Conservation (phyloP, 331 rosid genomes). For the Malus hybrid region DNA sequence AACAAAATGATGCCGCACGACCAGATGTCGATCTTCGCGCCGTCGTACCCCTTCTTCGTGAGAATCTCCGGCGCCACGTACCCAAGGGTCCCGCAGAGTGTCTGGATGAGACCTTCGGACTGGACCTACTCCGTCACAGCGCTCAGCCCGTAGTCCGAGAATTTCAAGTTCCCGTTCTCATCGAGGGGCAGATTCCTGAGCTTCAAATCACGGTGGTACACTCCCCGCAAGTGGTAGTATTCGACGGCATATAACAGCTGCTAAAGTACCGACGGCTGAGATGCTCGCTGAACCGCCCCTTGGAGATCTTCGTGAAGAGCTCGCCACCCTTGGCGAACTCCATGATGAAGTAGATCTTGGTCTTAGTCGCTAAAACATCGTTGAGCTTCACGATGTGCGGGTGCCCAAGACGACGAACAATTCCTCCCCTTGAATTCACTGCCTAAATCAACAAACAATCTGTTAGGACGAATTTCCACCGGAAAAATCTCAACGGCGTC, state of each 20-base stretch:
- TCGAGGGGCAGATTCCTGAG: constrained; percentile 69
- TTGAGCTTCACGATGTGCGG: constrained; percentile 46
- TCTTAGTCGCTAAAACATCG: constrained; percentile 70
- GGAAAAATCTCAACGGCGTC: neutral
- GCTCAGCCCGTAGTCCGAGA: constrained; percentile 74
- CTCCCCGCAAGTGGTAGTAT: constrained; percentile 58
- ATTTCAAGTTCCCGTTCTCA: constrained; percentile 44
- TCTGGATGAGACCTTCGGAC: constrained; percentile 61
- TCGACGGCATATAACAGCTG: constrained; percentile 68
- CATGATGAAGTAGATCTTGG: constrained; percentile 67
- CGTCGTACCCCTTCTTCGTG: constrained; percentile 62
- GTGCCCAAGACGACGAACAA: constrained; percentile 54
- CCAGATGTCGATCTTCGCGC: constrained; percentile 70
- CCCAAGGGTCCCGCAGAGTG: constrained; percentile 79
- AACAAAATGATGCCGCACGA: constrained; percentile 68
- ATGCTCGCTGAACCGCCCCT: constrained; percentile 48
- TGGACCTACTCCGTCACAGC: constrained; percentile 46
- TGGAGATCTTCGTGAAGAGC: constrained; percentile 34
- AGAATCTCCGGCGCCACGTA: constrained; percentile 86
- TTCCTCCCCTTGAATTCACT: neutral
- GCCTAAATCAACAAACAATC: neutral
- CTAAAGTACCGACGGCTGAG: constrained; percentile 51
- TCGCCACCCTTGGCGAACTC: constrained; percentile 77
- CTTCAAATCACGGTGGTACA: constrained; percentile 78
- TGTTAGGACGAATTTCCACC: neutral